These are phyloP conservation scores for Thermoascus crustaceus DNA, from an alignment of 2,329 filamentous ascomycete genomes.

Conservation along the genomic window DNA sequence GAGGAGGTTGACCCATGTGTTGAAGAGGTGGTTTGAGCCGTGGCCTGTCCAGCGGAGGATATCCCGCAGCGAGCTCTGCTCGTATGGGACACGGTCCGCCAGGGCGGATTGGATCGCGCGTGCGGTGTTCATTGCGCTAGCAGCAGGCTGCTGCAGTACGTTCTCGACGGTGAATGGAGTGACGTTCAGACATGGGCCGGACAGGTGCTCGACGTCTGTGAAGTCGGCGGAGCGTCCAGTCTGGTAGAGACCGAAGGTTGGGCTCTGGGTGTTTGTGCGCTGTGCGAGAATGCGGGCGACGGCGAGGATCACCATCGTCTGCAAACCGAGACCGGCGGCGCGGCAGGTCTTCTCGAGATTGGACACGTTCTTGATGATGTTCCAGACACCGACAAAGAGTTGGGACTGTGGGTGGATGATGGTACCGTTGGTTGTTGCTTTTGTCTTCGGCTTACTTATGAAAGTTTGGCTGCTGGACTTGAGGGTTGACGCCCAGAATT, in stretches of 20 bases:
- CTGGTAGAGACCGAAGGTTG: slow-evolving; percentile 25
- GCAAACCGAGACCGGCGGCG: slow-evolving; percentile 14
- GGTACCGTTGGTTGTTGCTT: slow-evolving; percentile 3
- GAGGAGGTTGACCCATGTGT: slow-evolving; percentile 26
- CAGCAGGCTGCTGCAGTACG: slow-evolving; percentile 1
- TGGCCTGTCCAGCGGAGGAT: slow-evolving; percentile 14
- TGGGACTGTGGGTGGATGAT: not conserved
- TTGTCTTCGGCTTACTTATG: slow-evolving; percentile 7
- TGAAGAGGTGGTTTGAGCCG: slow-evolving; percentile 15
- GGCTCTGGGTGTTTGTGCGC: slow-evolving; percentile 12
- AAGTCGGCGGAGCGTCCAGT: slow-evolving; percentile 22
- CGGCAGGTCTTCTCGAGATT: slow-evolving; percentile 15
- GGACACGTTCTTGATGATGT: slow-evolving; percentile 16
- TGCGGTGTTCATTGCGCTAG: slow-evolving; percentile 8
- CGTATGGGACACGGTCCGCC: slow-evolving; percentile 19
- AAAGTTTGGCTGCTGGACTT: slow-evolving; percentile 12
- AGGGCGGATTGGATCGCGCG: slow-evolving; percentile 16
- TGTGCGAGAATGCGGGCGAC: slow-evolving; percentile 19
- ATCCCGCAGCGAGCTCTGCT: slow-evolving; percentile 21
- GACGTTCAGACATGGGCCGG: slow-evolving; percentile 25
- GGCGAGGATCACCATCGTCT: slow-evolving; percentile 22
- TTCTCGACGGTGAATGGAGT: slow-evolving; percentile 18
- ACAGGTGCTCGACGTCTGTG: slow-evolving; percentile 16
- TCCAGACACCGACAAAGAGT: slow-evolving; percentile 17
- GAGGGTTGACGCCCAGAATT: slow-evolving; percentile 19